Evolutionary conservation across 352 stramenopile genomes (phyloP), one percentile per base, ranked within the genome.

Genomic region (Aphanomyces stellatus): DNA sequence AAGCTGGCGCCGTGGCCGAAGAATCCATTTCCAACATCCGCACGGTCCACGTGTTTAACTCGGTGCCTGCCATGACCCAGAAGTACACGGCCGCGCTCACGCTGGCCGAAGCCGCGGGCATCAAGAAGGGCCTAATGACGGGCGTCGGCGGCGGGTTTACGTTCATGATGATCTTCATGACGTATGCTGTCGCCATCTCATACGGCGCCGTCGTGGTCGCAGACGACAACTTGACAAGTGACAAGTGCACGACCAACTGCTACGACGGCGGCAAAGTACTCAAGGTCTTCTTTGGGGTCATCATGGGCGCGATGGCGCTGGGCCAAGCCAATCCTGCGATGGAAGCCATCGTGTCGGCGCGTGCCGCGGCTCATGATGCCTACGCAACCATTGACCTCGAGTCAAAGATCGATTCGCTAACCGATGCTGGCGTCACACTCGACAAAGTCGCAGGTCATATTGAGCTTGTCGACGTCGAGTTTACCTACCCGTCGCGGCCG

Each of bases 401-500:
- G 37, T 70, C 63, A 8, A 46, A 46, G 19, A 64, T 70, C 34
- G 63, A 70, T 30, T 15, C 63, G 41, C 33, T 70, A 13, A n/a
- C 63, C 5, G 28, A n/a, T 8, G 35, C 10, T 1, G 63, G 63
- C 31, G 15, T 15, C 15, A 53, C n/a, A 13, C 30, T 70, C 15
- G 22, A 27, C 34, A n/a, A 3, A 2, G 63, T 70, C 0, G 28
- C 66, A 19, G 63, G 63, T 7, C n/a, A 27, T 0, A 85, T 88
- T 37, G 70, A 84, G 40, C 80, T 77, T 17, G 78, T 88, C 61
- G 78, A 86, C 43, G 86, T 88, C 51, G 59, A 27, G 7, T 91
- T 91, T 68, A 57, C 70, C 19, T 91, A 91, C 65, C 82, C 82
- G 34, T 82, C 79, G 11, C 82, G 82, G 28, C 71, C 80, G 0